These are phyloP conservation scores for Beauveria sp. DNA, from an alignment of 2,329 filamentous ascomycete genomes.

Conservation along the genomic window DNA sequence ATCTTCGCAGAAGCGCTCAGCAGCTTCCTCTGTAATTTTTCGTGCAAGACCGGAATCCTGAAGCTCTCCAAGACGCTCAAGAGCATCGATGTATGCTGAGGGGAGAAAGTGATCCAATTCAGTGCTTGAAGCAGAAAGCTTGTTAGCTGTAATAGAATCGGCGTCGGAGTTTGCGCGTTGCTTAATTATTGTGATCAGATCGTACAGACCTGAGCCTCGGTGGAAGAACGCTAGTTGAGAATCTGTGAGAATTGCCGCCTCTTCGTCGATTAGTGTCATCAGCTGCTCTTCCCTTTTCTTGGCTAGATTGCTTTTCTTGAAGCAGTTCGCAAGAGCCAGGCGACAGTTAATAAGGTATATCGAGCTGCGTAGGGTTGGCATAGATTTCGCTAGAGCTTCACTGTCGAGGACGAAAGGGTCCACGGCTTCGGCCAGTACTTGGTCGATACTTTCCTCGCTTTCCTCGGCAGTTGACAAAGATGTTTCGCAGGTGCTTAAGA, in stretches of 20 bases:
- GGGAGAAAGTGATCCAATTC: constrained; percentile 84
- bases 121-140: constrained; percentile 63
- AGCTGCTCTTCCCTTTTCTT: constrained; percentile 47
- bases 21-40: constrained; percentile 73
- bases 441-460: constrained; percentile 62
- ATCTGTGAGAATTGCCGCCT: constrained; percentile 51
- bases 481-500: constrained; percentile 82
- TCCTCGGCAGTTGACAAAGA: constrained; percentile 57
- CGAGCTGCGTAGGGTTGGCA: constrained; percentile 52
- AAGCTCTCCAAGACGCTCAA: constrained; percentile 69
- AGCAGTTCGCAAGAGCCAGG: constrained; percentile 45
- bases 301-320: constrained; percentile 59
- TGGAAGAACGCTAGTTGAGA: constrained; percentile 69
- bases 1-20: constrained; percentile 74
- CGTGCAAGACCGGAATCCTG: constrained; percentile 65
- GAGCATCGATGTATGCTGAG: constrained; percentile 85
- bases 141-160: constrained; percentile 37
- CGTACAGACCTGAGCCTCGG: constrained; percentile 63
- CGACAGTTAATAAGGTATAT: constrained; percentile 72
- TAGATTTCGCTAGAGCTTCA: constrained; percentile 55
- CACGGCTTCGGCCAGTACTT: constrained; percentile 69
- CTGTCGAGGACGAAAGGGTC: constrained; percentile 80
- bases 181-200: constrained; percentile 45
- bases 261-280: constrained; percentile 45
- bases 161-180: neutral